Evolutionary conservation across 2,329 filamentous ascomycete genomes (phyloP).

Genomic region (Penicillium sp.): DNA sequence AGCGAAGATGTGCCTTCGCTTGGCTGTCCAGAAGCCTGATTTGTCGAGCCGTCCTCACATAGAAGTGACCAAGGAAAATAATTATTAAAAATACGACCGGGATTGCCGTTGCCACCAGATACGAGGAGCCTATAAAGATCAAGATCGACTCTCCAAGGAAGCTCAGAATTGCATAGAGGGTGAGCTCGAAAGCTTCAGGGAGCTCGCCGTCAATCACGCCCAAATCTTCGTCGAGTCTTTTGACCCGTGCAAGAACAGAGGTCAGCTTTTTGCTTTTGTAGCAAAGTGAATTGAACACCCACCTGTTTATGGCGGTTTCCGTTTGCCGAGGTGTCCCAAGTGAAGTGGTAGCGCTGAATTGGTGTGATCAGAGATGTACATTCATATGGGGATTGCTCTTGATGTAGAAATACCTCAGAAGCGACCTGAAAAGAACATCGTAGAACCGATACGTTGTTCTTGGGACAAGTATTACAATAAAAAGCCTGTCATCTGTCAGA

Average conservation of each 20-base stretch:
- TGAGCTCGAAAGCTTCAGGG: conserved; percentile 20
- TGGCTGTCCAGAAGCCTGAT: conserved; percentile 37
- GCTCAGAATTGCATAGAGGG: conserved; percentile 11
- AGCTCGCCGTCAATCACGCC: conserved; percentile 26
- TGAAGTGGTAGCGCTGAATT: conserved; percentile 22
- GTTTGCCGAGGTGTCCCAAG: conserved; percentile 21
- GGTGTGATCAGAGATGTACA: conserved; percentile 6
- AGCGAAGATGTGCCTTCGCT: conserved; percentile 41
- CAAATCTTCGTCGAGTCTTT: conserved; percentile 29
- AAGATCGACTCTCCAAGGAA: conserved; percentile 27
- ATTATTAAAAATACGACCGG: conserved; percentile 34
- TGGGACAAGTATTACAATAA: conserved; percentile 18
- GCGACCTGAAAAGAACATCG: conserved; percentile 15
- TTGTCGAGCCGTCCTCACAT: conserved; percentile 46
- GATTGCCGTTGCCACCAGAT: conserved; percentile 32
- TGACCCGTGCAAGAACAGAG: background rate
- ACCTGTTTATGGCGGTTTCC: conserved; percentile 17
- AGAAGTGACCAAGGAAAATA: conserved; percentile 42
- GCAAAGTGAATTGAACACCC: too few species aligned
- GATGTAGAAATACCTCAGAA: conserved; percentile 9
- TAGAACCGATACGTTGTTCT: conserved; percentile 16
- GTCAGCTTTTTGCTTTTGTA: background rate
- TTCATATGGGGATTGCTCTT: background rate
- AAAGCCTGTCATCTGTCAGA: conserved; percentile 7
- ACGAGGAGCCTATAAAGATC: conserved; percentile 37